These are phyloP conservation scores for Tetracladium setigerum DNA, from an alignment of 495 filamentous ascomycete species.

Conservation along the genomic window DNA sequence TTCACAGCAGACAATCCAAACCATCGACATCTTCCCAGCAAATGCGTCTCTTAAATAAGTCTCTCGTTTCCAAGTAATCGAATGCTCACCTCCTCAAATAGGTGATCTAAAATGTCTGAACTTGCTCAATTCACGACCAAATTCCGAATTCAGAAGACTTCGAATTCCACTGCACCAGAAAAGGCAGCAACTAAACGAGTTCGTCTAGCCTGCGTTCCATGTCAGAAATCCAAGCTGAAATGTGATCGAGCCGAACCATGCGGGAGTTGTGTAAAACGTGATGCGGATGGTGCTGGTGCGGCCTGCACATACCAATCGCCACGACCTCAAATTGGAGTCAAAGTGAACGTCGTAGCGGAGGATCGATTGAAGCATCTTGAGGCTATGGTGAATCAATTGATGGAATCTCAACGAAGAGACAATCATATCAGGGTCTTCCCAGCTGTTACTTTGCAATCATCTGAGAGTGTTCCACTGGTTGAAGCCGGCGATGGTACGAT, in stretches of 20 bases:
- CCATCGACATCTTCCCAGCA: too few species aligned
- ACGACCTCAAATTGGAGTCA: neutral
- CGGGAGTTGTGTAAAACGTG: neutral
- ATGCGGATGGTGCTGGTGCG: neutral
- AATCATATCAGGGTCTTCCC: too few species aligned
- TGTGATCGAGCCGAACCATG: conserved; percentile 7
- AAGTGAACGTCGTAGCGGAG: neutral
- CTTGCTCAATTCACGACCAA: neutral
- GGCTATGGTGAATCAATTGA: conserved; percentile 8
- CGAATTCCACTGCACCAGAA: neutral
- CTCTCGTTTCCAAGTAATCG: too few species aligned
- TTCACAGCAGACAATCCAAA: too few species aligned
- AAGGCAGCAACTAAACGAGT: neutral
- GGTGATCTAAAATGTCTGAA: neutral
- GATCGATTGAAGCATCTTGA: conserved; percentile 4
- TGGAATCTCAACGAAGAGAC: neutral
- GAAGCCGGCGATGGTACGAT: too few species aligned
- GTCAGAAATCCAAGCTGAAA: conserved; percentile 3
- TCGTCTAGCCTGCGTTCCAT: conserved; percentile 2
- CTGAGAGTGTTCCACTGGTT: too few species aligned
- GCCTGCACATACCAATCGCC: neutral
- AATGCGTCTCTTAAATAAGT: too few species aligned
- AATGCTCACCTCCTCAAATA: too few species aligned
- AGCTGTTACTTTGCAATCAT: too few species aligned
- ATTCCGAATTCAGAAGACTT: neutral